Conservation (phyloP, 2,329 filamentous ascomycete species). For the Alternaria postmessia region DNA sequence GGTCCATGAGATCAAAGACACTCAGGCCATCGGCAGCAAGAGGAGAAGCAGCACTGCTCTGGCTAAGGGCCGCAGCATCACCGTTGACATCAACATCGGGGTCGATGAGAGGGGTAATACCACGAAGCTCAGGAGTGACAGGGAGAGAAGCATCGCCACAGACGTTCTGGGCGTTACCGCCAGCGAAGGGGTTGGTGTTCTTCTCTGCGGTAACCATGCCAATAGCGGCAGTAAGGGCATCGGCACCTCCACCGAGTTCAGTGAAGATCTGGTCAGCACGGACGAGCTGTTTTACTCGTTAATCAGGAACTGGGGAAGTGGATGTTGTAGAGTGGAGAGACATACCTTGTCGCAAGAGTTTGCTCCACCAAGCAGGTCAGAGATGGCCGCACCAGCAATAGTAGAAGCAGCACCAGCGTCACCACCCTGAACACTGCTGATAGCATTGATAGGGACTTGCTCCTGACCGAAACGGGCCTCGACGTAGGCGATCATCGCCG, state of each 20-base stretch:
- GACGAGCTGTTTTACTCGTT: conserved; percentile 57
- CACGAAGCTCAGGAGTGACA: conserved; percentile 66
- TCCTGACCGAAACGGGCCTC: conserved; percentile 68
- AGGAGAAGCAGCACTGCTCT: conserved; percentile 60
- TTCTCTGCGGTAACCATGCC: conserved; percentile 73
- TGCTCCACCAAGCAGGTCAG: conserved; percentile 69
- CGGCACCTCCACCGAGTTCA: conserved; percentile 66
- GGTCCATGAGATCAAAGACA: conserved; percentile 69
- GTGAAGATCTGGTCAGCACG: conserved; percentile 71
- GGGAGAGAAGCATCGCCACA: conserved; percentile 71
- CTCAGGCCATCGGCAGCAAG: conserved; percentile 69
- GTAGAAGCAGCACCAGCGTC: conserved; percentile 68
- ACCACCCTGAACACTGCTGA: conserved; percentile 63
- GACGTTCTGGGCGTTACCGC: conserved; percentile 65
- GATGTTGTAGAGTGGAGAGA: background rate
- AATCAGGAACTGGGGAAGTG: background rate
- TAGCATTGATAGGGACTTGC: conserved; percentile 64
- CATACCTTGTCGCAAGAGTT: conserved; percentile 70
- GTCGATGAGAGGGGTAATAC: conserved; percentile 73
- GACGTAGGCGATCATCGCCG: conserved; percentile 45
- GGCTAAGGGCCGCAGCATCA: conserved; percentile 67
- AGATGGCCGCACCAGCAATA: conserved; percentile 68
- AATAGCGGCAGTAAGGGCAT: conserved; percentile 68
- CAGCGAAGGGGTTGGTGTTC: conserved; percentile 75
- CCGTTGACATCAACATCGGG: conserved; percentile 67